These are phyloP conservation scores for Cladosporium sp. DNA, from an alignment of 2,329 filamentous ascomycete species.

Conservation along the genomic window DNA sequence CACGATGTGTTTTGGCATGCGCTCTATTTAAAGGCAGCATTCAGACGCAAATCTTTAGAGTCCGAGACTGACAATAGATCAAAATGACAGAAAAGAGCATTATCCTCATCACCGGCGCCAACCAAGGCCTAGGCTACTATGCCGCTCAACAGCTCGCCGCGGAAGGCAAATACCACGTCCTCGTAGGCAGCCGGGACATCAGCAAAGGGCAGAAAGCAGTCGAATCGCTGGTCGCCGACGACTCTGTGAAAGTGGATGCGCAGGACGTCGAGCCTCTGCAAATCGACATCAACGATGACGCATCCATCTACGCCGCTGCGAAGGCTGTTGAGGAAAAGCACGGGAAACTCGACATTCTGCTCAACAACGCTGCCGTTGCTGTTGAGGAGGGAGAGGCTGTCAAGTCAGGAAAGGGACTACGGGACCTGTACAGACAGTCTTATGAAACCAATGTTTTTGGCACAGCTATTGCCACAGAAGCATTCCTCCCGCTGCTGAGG, in stretches of 20 bases:
- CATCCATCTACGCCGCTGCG: constrained; percentile 24
- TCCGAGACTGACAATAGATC: background rate
- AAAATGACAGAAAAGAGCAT: constrained; percentile 19
- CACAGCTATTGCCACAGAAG: constrained; percentile 38
- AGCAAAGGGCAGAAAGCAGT: constrained; percentile 37
- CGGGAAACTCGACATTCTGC: constrained; percentile 33
- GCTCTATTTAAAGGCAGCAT: no score
- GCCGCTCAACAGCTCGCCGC: constrained; percentile 35
- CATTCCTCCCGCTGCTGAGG: constrained; percentile 44
- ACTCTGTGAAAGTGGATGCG: constrained; percentile 21
- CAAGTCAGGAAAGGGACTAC: constrained; percentile 20
- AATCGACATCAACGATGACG: constrained; percentile 24
- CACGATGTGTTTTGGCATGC: no score
- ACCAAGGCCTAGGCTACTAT: constrained; percentile 42
- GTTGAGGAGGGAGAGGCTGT: constrained; percentile 6
- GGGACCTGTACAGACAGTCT: constrained; percentile 26
- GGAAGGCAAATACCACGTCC: constrained; percentile 32
- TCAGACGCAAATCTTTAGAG: no score
- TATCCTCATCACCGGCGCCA: constrained; percentile 39
- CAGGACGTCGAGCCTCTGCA: constrained; percentile 22
- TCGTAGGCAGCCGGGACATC: constrained; percentile 35
- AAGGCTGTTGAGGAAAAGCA: constrained; percentile 19
- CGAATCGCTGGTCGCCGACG: constrained; percentile 26
- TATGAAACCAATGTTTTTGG: constrained; percentile 46
- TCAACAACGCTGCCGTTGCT: constrained; percentile 37